Base-by-base conservation (phyloP, 148 eudicot species). In the Pharnaceum exiguum region DNA sequence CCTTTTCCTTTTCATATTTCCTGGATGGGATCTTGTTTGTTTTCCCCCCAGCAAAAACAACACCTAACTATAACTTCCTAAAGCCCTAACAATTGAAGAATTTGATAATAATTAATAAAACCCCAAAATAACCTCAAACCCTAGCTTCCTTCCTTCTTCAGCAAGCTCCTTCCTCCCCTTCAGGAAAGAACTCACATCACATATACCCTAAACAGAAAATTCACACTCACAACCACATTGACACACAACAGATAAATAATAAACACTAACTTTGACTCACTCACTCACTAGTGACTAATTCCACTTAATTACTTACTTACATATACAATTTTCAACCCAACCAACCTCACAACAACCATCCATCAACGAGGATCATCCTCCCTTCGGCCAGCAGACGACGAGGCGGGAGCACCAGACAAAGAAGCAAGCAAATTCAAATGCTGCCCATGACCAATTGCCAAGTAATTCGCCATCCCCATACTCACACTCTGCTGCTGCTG, bases 401-500 rank as follows among this genome's bases (percentile, higher is more conserved):
- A 26, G 11, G 75, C 38, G 3, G 87, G 86, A 0, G 83, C 64
- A 4, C 94, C 79, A 3, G 96, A 83, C 63, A 89, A 66, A 1
- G 95, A 89, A 9, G 96, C 96, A 0, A 89, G 87, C 55, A 89
- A 57, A 72, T 89, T 86, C 45, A 89, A 75, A 38, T 89, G 96
- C 7, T 70, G 74, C 62, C 95, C 67, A 67, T 85, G 51, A 71
- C 60, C 52, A 49, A 70, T 70, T 0, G 96, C 87, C 62, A 89
- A 51, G 63, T 80, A 89, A 75, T 89, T 85, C 57, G 83, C 84
- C 39, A 80, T 85, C 0, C 85, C 89, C 60, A 75, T 68, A 4
- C 62, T 65, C 12, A 46, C 52, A 22, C 9, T 27, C 6, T 32
- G 43, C 0, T 32, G 54, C 1, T 60, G 65, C 32, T 60, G 65